These are phyloP conservation scores for Pleurotus eryngii DNA, from an alignment of 768 basidiomycete genomes.

Conservation along the genomic window DNA sequence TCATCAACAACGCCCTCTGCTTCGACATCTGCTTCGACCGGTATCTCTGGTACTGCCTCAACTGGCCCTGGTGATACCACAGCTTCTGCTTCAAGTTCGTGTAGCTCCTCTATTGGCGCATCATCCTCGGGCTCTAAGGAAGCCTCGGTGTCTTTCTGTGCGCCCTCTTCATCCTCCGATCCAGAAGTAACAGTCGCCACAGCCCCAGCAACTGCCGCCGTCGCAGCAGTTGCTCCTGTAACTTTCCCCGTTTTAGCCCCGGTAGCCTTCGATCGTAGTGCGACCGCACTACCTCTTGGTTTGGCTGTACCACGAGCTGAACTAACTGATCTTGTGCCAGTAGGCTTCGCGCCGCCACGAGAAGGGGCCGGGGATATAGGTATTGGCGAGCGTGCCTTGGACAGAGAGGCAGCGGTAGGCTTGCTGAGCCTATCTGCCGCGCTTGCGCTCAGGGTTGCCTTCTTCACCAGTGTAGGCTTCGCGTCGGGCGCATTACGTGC, in stretches of 20 bases:
- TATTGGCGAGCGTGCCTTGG: slow-evolving; percentile 48
- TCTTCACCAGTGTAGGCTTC: slow-evolving; percentile 50
- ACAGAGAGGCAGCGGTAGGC: slow-evolving; percentile 77
- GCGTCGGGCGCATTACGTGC: slow-evolving; percentile 51
- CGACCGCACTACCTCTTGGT: slow-evolving; percentile 12
- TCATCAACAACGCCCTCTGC: not conserved
- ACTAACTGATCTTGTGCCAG: slow-evolving; percentile 21
- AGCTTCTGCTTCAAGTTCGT: slow-evolving; percentile 6
- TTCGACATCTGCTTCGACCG: not conserved
- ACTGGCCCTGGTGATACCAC: not conserved
- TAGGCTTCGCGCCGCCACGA: slow-evolving; percentile 20
- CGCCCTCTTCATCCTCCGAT: not conserved
- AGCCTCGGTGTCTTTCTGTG: not conserved
- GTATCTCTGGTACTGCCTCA: not conserved
- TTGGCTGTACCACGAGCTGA: slow-evolving; percentile 23
- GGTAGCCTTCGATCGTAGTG: slow-evolving; percentile 19
- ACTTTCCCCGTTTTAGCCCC: not conserved
- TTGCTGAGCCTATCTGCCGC: slow-evolving; percentile 70
- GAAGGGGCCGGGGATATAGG: slow-evolving; percentile 27
- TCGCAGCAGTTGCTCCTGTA: slow-evolving; percentile 18
- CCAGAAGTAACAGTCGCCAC: slow-evolving; percentile 12
- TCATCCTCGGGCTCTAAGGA: slow-evolving; percentile 5
- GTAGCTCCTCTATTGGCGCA: slow-evolving; percentile 6
- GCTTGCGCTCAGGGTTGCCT: slow-evolving; percentile 48
- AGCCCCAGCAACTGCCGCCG: slow-evolving; percentile 15